These are phyloP conservation scores for Trametes polyzona DNA, from an alignment of 1,284 basidiomycete species.

Conservation along the genomic window DNA sequence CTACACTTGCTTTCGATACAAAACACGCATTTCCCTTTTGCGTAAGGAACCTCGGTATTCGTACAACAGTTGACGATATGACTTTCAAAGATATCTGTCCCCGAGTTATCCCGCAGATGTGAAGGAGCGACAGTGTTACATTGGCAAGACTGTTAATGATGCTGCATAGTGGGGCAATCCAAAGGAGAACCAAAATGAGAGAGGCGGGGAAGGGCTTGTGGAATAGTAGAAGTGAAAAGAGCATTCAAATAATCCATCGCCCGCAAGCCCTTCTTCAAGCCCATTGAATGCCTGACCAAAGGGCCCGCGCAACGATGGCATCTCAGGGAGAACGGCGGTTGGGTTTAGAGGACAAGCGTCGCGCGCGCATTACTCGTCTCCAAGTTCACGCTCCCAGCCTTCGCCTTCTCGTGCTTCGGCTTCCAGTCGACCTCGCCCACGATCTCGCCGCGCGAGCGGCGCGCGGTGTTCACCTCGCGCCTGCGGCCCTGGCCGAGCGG, in stretches of 20 bases:
- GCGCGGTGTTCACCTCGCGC: not conserved
- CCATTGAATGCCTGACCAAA: not conserved
- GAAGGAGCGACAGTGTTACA: not conserved
- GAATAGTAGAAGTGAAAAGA: too few species aligned
- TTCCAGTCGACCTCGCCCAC: slow-evolving; percentile 5
- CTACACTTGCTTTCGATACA: too few species aligned
- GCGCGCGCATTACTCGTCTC: slow-evolving; percentile 10
- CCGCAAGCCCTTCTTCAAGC: not conserved
- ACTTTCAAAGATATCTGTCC: too few species aligned
- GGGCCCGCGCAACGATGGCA: not conserved
- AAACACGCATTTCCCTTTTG: too few species aligned
- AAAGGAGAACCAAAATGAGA: not conserved
- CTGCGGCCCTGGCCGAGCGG: slow-evolving; percentile 14
- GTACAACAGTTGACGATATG: too few species aligned
- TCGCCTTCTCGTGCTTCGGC: not conserved
- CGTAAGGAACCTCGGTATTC: too few species aligned
- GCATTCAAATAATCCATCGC: not conserved
- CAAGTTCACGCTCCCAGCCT: slow-evolving; percentile 4
- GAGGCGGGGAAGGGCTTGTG: too few species aligned
- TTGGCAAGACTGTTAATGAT: not conserved
- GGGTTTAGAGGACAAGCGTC: not conserved
- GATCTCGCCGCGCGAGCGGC: not conserved
- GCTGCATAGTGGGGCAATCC: not conserved
- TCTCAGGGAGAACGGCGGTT: not conserved
- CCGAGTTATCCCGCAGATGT: too few species aligned